phyloP scores from a whole-genome alignment of 768 basidiomycete species.

The Tricholoma sp. region DNA sequence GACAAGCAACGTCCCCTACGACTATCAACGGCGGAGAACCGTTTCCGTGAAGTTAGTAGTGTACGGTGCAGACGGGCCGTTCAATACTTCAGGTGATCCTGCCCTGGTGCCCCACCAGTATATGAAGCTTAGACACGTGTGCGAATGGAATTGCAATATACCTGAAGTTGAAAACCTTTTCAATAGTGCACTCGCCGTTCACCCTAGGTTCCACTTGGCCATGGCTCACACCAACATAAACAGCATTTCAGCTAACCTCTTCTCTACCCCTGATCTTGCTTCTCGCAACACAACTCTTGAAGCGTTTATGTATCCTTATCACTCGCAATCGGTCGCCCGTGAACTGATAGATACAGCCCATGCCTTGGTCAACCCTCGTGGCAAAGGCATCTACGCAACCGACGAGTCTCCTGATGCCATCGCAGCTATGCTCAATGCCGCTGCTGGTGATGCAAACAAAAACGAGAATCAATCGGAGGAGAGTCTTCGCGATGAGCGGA shows the following conservation, averaged over 20 bases:
- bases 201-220: not conserved
- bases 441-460: slow-evolving; percentile 21
- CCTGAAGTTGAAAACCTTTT: not conserved
- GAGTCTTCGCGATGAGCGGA: slow-evolving; percentile 33
- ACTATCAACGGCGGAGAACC: not conserved
- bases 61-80: not conserved
- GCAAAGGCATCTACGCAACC: slow-evolving; percentile 51
- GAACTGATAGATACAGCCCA: slow-evolving; percentile 40
- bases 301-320: slow-evolving; percentile 34
- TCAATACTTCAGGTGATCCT: not conserved
- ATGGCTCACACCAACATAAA: slow-evolving; percentile 13
- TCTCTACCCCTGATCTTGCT: slow-evolving; percentile 20
- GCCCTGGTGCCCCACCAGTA: too few relatives aligned
- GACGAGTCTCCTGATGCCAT: slow-evolving; percentile 46
- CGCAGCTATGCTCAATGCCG: slow-evolving; percentile 32
- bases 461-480: slow-evolving; percentile 25
- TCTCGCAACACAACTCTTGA: slow-evolving; percentile 10
- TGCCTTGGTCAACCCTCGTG: slow-evolving; percentile 40
- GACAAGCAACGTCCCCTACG: not conserved
- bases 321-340: slow-evolving; percentile 34
- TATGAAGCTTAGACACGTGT: not conserved
- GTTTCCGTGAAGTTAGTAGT: not conserved
- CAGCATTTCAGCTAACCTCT: slow-evolving; percentile 25
- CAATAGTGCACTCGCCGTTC: not conserved
- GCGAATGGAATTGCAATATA: not conserved